Base-by-base conservation (phyloP, 371 early-diverging fungal species). In the Neoconidiobolus thromboides region DNA sequence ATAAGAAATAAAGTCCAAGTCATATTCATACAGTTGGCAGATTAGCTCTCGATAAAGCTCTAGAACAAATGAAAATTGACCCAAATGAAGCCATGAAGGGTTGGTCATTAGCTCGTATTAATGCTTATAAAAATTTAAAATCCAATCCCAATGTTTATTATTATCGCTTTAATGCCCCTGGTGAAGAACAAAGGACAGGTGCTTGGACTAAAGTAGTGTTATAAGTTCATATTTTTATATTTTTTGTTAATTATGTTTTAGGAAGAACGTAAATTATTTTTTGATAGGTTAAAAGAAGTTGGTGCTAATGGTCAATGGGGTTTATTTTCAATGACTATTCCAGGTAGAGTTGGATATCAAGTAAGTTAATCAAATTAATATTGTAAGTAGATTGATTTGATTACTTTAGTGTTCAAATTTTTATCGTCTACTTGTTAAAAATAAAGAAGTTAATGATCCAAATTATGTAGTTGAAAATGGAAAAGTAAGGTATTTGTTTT, bases 301-400 rank as follows among this genome's bases (percentile, higher is more conserved):
- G 94, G 94, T 4, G 89, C 91, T 14, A 87, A 89, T 61, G 93
- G 93, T 3, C 93, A 92, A 68, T 93, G 94, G 92, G 93, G 94
- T 38, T 79, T 93, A 50, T 93, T 93, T 68, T 86, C 90, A 38
- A 90, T 89, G 85, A 76, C 85, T n/a, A 86, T 93, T 42, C 91
- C 94, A 4, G 94, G 94, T 9, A 82, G 94, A 36, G 94, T 93
- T 26, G 94, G 94, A 3, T 93, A 93, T 65, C 93, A 85, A 73
- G 87, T 82, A 73, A 48, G 36, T 50, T 12, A 49, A 49, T 49
- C 14, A 26, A 26, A 26, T 26, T 26, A 26, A 26, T 46, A 9
- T 46, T n/a, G 46, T 14, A 14, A 4, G 4, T 49, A 14, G 4
- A 49, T 14, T 49, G 5, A 49, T 49, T 14, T 10, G 4, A 12